These are phyloP conservation scores for Zasmidium citrigriseum DNA, from an alignment of 2,329 filamentous ascomycete genomes.

Conservation along the genomic window DNA sequence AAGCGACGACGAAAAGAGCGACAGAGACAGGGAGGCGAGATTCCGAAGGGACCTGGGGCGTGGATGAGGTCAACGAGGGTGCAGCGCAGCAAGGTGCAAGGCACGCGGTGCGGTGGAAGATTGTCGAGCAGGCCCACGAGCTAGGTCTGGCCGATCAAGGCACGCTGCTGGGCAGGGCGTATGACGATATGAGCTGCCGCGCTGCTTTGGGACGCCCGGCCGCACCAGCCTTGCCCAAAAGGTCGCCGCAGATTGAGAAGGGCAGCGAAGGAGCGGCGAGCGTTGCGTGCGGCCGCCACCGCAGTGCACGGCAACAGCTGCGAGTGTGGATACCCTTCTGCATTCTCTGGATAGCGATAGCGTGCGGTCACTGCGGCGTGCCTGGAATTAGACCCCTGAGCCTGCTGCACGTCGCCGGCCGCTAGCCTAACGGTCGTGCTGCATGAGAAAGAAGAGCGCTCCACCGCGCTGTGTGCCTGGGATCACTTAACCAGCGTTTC, in stretches of 20 bases:
- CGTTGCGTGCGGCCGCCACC: not conserved
- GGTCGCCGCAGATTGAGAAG: conserved; percentile 1
- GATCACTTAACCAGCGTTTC: conserved; percentile 4
- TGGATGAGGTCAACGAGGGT: conserved; percentile 13
- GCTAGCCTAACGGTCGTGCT: not conserved
- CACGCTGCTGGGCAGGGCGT: too few species aligned
- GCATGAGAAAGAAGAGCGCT: not conserved
- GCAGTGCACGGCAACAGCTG: not conserved
- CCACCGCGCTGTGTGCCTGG: not conserved
- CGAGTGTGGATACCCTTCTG: too few species aligned
- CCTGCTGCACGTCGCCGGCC: not conserved
- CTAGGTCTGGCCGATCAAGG: not conserved
- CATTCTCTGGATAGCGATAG: too few species aligned
- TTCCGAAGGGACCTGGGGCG: not conserved
- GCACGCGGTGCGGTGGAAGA: conserved; percentile 1
- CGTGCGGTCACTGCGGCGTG: not conserved
- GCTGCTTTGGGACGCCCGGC: conserved; percentile 2
- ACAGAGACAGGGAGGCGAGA: conserved; percentile 5
- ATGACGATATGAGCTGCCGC: not conserved
- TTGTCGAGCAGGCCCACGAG: not conserved
- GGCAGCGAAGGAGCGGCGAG: not conserved
- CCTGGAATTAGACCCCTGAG: not conserved
- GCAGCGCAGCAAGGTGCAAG: not conserved
- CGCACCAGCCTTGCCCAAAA: conserved; percentile 3
- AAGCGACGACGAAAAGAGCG: conserved; percentile 13